Base-by-base conservation (phyloP, 2,329 filamentous ascomycete genomes). In the Amylocarpus encephaloides region DNA sequence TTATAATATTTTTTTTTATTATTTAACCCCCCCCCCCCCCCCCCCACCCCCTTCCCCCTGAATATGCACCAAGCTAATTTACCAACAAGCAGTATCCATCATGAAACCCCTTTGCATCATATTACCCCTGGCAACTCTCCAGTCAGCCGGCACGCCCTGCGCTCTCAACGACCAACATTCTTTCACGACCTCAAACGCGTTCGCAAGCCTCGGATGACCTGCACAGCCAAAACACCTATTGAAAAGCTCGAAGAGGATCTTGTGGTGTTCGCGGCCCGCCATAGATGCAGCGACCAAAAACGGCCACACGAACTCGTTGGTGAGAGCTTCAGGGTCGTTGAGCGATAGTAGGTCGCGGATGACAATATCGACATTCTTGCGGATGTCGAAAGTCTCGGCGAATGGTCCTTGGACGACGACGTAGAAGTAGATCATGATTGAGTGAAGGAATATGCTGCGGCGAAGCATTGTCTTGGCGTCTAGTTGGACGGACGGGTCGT, bases 341-440 rank as follows among this genome's bases (percentile, higher is more conserved):
- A 49, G 22, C 5, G 40, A 33, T 3, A 49, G 19, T 12, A 49
- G 40, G n/a, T 44, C 41, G 19, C 34, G 34, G 5, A 49, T 43
- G 9, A 49, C 47, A 26, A 49, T 44, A 30, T 44, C 33, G 6
- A 49, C 47, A 38, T 43, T 44, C n/a, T 49, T 49, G 22, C 41
- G 47, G 16, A 49, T 44, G 9, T 49, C 47, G 1, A 43, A 18
- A 26, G 33, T n/a, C 5, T 49, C 41, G 2, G 33, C 13, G n/a
- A 35, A 30, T 6, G 47, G 41, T n/a, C 47, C 47, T 44, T 49
- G 47, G 5, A 36, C 26, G 2, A 49, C 40, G n/a, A 44, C 26
- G 11, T 49, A 29, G 34, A 43, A 44, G 34, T 49, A 49, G 15
- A 49, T 49, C 47, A 49, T 44, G 7, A 49, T 43, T 15, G 47